Base-by-base conservation (phyloP, 208 protist species). In the Trypanosomatidae sp. region DNA sequence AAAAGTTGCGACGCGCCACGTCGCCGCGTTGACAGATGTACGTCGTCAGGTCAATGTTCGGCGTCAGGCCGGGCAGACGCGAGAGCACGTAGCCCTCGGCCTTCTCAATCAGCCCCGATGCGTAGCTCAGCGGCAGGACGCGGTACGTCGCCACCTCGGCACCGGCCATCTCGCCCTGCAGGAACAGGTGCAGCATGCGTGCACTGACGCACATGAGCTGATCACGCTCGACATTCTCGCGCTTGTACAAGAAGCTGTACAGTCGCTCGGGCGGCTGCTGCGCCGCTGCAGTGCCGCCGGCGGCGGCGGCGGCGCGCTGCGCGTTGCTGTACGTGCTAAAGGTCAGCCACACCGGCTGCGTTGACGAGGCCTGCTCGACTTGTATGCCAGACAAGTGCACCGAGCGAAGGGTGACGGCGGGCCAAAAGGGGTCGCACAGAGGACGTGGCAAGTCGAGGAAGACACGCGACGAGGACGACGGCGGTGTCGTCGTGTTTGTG, bases 201-300 rank as follows among this genome's bases (percentile, higher is more conserved):
- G 59, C 69, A 2, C 55, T 66, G 25, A 90, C 59, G 45, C 81
- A 90, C 72, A 90, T 81, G 21, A 90, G 64, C 52, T 86, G 71
- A 48, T 90, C 81, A 3, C 68, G 62, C 55, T 84, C 70, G 18
- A 85, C 65, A 35, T 72, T 73, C 50, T 85, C 75, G 16, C 55
- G 61, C 56, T 90, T 90, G 55, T 73, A 83, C 21, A 90, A 66
- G 38, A 86, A 72, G 43, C 65, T 47, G 41, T 42, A 58, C 20
- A 49, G 45, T 30, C 47, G 49, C 32, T 51, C 46, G 10, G 1
- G 8, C 5, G 27, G 6, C 24, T 19, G 15, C 19, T 13, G 37
- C 4, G 18, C 7, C 44, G 24, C 4, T 1, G 25, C 32, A 2
- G 43, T n/a, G 11, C 6, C n/a, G 38, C n/a, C 5, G 38, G 33